These are phyloP conservation scores for Davidsoniella virescens DNA, from an alignment of 2,329 filamentous ascomycete genomes.

Conservation along the genomic window DNA sequence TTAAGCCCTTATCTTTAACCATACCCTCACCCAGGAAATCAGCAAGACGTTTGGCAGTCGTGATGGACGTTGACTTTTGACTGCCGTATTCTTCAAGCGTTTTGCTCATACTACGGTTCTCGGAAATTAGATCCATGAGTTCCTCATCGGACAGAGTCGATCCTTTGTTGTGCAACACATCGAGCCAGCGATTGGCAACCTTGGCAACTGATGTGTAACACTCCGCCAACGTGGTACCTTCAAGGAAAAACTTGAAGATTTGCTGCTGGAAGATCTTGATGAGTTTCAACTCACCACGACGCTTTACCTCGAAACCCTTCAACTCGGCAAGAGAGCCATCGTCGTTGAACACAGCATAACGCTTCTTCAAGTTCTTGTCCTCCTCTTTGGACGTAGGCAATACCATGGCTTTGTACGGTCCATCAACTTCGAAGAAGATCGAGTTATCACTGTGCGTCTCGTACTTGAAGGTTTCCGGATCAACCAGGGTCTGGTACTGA, in stretches of 20 bases:
- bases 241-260: conserved; percentile 98
- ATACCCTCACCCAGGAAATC: conserved; percentile 97
- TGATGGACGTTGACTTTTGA: conserved; percentile 99
- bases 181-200: conserved; percentile 90
- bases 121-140: conserved; percentile 97
- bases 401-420: conserved; percentile 94
- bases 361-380: conserved; percentile 98
- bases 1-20: conserved; percentile 97
- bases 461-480: conserved; percentile 69
- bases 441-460: conserved; percentile 97
- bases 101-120: conserved; percentile 97
- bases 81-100: conserved; percentile 87
- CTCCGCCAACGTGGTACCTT: conserved; percentile 71
- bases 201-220: conserved; percentile 86
- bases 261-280: conserved; percentile 99
- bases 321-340: conserved; percentile 89
- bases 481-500: conserved; percentile 82
- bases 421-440: conserved; percentile 98
- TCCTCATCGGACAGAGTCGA: conserved; percentile 88
- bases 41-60: conserved; percentile 81
- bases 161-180: conserved; percentile 80
- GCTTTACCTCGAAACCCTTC: conserved; percentile 95
- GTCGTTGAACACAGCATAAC: conserved; percentile 97
- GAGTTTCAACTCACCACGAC: conserved; percentile 91
- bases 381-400: conserved; percentile 95